A percentile compares a stretch with the other conserved stretches of the same genome.
Conservation (phyloP, 768 basidiomycete species). For the Russula foetens region DNA sequence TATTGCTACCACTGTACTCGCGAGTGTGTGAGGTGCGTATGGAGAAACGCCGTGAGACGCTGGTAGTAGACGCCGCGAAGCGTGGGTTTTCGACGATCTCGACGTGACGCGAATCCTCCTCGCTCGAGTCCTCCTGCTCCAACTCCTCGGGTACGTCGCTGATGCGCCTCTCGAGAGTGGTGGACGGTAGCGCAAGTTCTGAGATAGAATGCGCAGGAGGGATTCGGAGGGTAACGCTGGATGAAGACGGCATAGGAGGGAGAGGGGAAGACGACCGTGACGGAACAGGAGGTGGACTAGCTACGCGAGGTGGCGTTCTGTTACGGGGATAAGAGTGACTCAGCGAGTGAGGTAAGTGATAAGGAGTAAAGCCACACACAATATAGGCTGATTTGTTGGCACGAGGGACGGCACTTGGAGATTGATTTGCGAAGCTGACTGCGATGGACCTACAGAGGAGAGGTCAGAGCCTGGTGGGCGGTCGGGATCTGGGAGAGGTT, state of each 20-base stretch:
- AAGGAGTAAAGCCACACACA: constrained; percentile 1
- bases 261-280: constrained; percentile 17
- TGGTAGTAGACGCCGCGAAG: neutral
- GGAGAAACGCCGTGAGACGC: neutral
- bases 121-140: constrained; percentile 9
- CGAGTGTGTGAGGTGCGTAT: neutral
- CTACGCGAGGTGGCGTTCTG: constrained; percentile 1
- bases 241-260: constrained; percentile 6
- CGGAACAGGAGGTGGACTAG: constrained; percentile 15
- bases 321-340: neutral
- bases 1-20: constrained; percentile 2
- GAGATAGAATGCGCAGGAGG: constrained; percentile 48
- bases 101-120: constrained; percentile 13
- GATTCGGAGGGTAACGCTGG: constrained; percentile 28
- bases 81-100: constrained; percentile 18
- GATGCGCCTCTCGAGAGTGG: constrained; percentile 25
- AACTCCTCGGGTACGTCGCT: constrained; percentile 20
- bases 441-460: constrained; percentile 68
- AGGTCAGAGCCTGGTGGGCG: constrained; percentile 37
- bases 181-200: constrained; percentile 30
- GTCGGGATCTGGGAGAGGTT: constrained; percentile 8
- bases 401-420: constrained; percentile 7
- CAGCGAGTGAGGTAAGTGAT: constrained; percentile 2
- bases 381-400: constrained; percentile 8
- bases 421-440: constrained; percentile 60